A percentile compares a stretch with the other conserved stretches of the same genome.
Evolutionary conservation across 305 asterid genomes (phyloP).

Genomic region (Rubia balearica): DNA sequence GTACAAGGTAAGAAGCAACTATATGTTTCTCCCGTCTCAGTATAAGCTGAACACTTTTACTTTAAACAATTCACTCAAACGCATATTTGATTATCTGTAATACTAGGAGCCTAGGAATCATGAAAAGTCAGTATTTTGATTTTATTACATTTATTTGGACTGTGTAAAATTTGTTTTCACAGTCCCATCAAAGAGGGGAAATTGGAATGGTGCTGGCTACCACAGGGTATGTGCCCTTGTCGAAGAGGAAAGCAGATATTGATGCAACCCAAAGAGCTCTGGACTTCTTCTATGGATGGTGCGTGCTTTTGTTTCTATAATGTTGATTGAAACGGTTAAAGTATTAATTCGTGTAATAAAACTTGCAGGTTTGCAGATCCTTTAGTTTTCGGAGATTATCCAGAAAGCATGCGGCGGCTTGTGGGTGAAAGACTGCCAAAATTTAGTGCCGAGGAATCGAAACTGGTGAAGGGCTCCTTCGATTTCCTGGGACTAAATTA

Average conservation of each 20-base stretch:
- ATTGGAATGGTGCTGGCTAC: conserved; percentile 43
- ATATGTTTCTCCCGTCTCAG: too few relatives aligned
- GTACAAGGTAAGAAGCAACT: too few relatives aligned
- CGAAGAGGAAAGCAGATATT: conserved; percentile 22
- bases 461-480: conserved; percentile 37
- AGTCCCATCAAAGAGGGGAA: conserved; percentile 39
- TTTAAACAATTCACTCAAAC: too few relatives aligned
- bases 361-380: conserved; percentile 42
- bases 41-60: too few relatives aligned
- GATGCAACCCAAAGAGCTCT: conserved; percentile 43
- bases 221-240: conserved; percentile 36
- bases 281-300: conserved; percentile 54
- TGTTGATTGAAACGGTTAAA: too few relatives aligned
- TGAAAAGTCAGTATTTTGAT: too few relatives aligned
- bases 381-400: conserved; percentile 42
- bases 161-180: neutral
- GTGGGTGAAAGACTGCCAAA: conserved; percentile 41
- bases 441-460: conserved; percentile 26
- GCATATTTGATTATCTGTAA: too few relatives aligned
- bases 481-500: conserved; percentile 51
- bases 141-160: too few relatives aligned
- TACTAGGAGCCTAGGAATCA: too few relatives aligned
- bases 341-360: neutral
- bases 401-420: conserved; percentile 30
- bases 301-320: too few relatives aligned